A percentile compares a stretch with the other conserved stretches of the same genome.
phyloP scores from a whole-genome alignment of 805 yeast genomes.

The Kregervanrija pseudodelftensis region DNA sequence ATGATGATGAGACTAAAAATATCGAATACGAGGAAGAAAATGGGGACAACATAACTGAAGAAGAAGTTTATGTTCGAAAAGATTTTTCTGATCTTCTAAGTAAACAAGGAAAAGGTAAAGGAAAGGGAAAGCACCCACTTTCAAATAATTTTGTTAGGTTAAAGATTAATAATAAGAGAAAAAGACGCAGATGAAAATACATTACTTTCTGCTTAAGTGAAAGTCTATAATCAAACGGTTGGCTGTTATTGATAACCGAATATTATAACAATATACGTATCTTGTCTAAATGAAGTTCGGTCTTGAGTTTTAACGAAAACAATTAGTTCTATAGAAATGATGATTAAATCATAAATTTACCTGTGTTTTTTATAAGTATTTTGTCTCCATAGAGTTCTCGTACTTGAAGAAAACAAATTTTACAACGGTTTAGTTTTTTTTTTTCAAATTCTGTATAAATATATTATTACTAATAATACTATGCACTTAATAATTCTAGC shows the following conservation, averaged over 20 bases:
- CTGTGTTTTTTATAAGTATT: too few relatives aligned
- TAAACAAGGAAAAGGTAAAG: conserved; percentile 13
- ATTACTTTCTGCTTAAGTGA: too few relatives aligned
- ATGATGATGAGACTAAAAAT: conserved; percentile 13
- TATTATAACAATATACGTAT: background rate
- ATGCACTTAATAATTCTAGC: conserved; percentile 71
- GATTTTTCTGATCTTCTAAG: conserved; percentile 10
- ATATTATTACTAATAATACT: conserved; percentile 13
- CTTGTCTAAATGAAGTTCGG: too few relatives aligned
- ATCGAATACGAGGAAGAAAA: conserved; percentile 7
- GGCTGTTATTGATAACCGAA: too few relatives aligned
- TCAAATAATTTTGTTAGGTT: conserved; percentile 30
- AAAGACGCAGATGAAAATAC: conserved; percentile 15
- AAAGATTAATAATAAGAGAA: conserved; percentile 25
- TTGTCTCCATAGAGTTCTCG: too few relatives aligned
- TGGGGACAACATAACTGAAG: conserved; percentile 10
- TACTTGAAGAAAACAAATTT: too few relatives aligned
- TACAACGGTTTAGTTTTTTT: background rate
- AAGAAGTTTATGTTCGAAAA: conserved; percentile 15
- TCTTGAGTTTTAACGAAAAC: too few relatives aligned
- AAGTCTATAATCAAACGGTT: background rate
- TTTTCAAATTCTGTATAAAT: conserved; percentile 2
- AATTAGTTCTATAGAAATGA: too few relatives aligned
- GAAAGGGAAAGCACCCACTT: conserved; percentile 20
- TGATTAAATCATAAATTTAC: too few relatives aligned